phyloP scores from a whole-genome alignment of 2,329 filamentous ascomycete species.

The Exophiala aquamarina region DNA sequence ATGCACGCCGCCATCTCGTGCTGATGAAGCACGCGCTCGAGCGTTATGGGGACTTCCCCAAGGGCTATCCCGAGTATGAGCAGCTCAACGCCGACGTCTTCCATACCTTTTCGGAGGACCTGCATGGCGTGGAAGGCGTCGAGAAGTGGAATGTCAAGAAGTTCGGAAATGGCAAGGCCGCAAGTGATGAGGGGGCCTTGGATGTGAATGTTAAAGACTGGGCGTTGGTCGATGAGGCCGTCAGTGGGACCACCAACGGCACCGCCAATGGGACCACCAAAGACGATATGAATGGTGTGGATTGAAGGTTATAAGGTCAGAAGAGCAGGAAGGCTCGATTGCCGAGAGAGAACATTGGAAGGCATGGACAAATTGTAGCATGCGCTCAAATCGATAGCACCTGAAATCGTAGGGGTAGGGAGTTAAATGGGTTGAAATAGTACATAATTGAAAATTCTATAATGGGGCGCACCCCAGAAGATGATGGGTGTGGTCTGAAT shows the following conservation, averaged over 20 bases:
- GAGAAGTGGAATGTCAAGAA: slow-evolving; percentile 50
- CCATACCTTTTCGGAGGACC: no score
- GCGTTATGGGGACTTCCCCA: slow-evolving; percentile 45
- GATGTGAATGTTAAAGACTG: background rate
- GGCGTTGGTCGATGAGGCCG: background rate
- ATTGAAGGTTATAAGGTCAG: background rate
- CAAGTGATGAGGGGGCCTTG: slow-evolving; percentile 26
- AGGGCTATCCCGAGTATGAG: slow-evolving; percentile 50
- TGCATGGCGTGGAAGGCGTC: slow-evolving; percentile 37
- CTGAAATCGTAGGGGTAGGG: no score
- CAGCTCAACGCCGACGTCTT: slow-evolving; percentile 37
- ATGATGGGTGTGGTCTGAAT: no score
- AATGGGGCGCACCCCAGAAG: no score
- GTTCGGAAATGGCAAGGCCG: slow-evolving; percentile 49
- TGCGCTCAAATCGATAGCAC: no score
- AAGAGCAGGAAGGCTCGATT: no score
- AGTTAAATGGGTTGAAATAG: no score
- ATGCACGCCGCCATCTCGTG: slow-evolving; percentile 38
- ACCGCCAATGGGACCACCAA: background rate
- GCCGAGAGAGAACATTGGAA: no score
- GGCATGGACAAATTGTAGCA: no score
- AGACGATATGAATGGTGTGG: background rate
- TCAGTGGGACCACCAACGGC: background rate
- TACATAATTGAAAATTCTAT: no score
- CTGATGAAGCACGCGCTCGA: slow-evolving; percentile 42